phyloP scores from a whole-genome alignment of 1,284 basidiomycete species.

The Ustilago hordei region DNA sequence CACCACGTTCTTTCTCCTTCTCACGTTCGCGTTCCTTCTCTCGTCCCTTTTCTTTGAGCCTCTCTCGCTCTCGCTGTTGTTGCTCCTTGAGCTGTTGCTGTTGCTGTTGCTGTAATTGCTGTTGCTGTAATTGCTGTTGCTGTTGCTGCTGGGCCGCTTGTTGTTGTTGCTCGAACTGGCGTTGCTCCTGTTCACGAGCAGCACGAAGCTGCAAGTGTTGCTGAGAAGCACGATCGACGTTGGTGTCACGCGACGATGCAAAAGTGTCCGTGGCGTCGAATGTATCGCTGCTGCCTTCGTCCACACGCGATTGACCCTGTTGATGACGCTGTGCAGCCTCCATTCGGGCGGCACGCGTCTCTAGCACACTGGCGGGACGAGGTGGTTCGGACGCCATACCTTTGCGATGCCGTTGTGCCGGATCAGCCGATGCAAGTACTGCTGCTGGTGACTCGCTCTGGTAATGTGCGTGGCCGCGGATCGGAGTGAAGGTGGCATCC shows the following conservation, averaged over 20 bases:
- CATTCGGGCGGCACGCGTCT: conserved; percentile 40
- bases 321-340: conserved; percentile 44
- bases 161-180: conserved; percentile 23
- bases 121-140: conserved; percentile 6
- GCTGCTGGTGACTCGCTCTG: conserved; percentile 29
- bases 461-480: conserved; percentile 29
- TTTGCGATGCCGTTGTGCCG: conserved; percentile 35
- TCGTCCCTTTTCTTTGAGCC: conserved; percentile 3
- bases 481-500: conserved; percentile 25
- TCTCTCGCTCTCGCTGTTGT: conserved; percentile 30
- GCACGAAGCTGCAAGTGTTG: conserved; percentile 38
- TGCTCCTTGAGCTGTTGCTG: conserved; percentile 36
- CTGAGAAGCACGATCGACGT: conserved; percentile 39
- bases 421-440: conserved; percentile 17
- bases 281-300: conserved; percentile 43
- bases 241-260: conserved; percentile 40
- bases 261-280: conserved; percentile 41
- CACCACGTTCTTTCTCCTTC: conserved; percentile 43
- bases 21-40: conserved; percentile 40
- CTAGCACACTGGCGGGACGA: conserved; percentile 55
- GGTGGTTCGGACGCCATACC: conserved; percentile 48
- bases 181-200: conserved; percentile 23
- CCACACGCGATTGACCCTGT: conserved; percentile 26
- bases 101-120: conserved; percentile 20
- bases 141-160: conserved; percentile 10